Evolutionary conservation across 176 grass and related monocot species (phyloP).

Genomic region (Triticum dicoccoides): DNA sequence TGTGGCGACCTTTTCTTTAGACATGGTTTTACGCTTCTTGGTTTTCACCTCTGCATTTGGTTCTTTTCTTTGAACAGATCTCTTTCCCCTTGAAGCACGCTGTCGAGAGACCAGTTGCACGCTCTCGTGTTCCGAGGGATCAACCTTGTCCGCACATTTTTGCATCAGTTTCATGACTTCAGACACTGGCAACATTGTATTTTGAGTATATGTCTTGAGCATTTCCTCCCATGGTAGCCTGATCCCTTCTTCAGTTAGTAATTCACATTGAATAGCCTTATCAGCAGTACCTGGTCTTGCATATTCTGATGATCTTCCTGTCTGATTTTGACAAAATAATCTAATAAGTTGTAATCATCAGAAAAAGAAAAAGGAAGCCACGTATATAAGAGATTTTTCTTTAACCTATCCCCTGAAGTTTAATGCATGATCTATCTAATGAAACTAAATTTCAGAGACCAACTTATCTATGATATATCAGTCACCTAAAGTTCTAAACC

Average conservation of each 20-base stretch:
- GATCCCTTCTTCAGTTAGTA: constrained; percentile 46
- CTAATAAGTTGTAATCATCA: background rate
- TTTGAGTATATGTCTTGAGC: background rate
- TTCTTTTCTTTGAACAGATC: constrained; percentile 32
- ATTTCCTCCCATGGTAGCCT: constrained; percentile 22
- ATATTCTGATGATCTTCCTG: constrained; percentile 13
- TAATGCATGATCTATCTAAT: background rate
- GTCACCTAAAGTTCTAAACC: constrained; percentile 6
- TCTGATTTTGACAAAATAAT: constrained; percentile 39
- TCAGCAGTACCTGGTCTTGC: constrained; percentile 42
- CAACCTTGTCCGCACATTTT: constrained; percentile 16
- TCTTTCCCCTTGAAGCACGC: constrained; percentile 10
- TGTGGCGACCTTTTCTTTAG: constrained; percentile 11
- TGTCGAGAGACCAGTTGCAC: background rate
- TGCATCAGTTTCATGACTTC: constrained; percentile 17
- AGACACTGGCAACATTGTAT: background rate
- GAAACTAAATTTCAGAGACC: constrained; percentile 18
- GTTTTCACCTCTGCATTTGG: constrained; percentile 19
- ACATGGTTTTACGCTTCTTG: constrained; percentile 29
- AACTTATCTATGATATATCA: background rate
- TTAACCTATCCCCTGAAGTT: constrained; percentile 6
- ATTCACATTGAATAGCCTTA: constrained; percentile 51
- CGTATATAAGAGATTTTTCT: background rate
- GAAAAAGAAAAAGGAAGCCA: background rate
- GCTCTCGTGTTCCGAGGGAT: constrained; percentile 16